Evolutionary conservation across 106 monocot species (phyloP), one percentile per base, ranked within the genome.

Genomic region (Agapanthus africanus): DNA sequence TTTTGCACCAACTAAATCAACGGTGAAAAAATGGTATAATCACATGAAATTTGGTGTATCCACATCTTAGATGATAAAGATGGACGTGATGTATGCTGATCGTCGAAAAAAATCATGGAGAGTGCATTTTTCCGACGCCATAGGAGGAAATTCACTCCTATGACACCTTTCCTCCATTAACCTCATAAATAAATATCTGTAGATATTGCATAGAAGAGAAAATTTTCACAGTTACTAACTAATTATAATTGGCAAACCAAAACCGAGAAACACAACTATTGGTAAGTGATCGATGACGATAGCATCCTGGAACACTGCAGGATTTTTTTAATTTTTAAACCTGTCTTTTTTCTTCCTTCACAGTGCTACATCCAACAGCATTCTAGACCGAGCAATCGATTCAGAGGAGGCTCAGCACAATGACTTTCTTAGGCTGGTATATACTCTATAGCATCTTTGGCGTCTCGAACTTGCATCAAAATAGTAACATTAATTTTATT

Each of bases 351-450:
- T 51, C 11, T 25, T 79, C 59, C 59, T 73, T 16, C 54, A 38
- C 79, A 99, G 97, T 80, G 89, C 90, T 69, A 87, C 92, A 59
- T 87, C 97, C 25, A 89, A 87, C 57, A 99, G 92, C 68, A 92
- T 92, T 46, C 79, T 99, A 11, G 97, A 99, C 77, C 78, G 84
- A 59, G 92, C 89, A n/a, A 87, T 99, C 68, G 92, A 99, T 77
- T 81, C 97, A 14, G 97, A 99, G 71, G 97, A 92, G 25, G 70
- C 79, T 34, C 87, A 87, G 54, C 90, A 99, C 78, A 80, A 87
- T 68, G 97, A 99, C 73, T 99, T 99, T 79, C 87, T 99, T 46
- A 84, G 97, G 77, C 82, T 99, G 92, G 97, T 93, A 93, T 37
- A 21, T 59, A 7, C 15, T 15, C 49, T 34, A 27, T 37, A n/a